Percentiles rank a stretch among this genome's conserved stretches.
Evolutionary conservation across 805 yeast genomes (phyloP).

Genomic region (Kodamaea sagamina): DNA sequence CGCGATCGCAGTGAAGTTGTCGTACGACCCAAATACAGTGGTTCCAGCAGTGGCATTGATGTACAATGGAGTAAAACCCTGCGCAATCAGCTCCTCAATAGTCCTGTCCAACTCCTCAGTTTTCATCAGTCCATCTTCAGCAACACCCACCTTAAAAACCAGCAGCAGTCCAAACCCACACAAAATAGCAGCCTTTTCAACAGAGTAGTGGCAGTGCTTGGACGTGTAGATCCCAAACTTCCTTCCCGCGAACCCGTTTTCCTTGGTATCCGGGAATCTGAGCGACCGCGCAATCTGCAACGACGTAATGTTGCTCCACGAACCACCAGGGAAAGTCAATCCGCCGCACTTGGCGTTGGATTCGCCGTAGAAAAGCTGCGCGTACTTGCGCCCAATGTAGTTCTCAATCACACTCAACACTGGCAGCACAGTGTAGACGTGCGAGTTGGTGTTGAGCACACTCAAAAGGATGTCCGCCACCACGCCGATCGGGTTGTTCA

Average conservation of each 20-base stretch:
- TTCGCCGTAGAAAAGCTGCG: conserved; percentile 54
- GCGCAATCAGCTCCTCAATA: conserved; percentile 43
- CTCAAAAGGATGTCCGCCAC: conserved; percentile 69
- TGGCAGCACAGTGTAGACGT: conserved; percentile 84
- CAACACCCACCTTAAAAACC: conserved; percentile 65
- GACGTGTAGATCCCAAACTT: conserved; percentile 73
- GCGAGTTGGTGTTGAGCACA: conserved; percentile 77
- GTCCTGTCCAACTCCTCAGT: conserved; percentile 45
- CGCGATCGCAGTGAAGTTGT: conserved; percentile 60
- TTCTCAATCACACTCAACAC: conserved; percentile 75
- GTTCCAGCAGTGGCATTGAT: conserved; percentile 87
- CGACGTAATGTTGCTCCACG: conserved; percentile 81
- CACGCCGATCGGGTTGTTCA: conserved; percentile 84
- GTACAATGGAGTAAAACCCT: conserved; percentile 74
- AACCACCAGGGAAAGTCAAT: conserved; percentile 82
- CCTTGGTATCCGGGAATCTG: conserved; percentile 68
- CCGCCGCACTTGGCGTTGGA: conserved; percentile 66
- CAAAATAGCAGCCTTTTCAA: conserved; percentile 78
- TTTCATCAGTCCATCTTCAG: conserved; percentile 57
- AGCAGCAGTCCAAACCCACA: conserved; percentile 66
- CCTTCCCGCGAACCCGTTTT: conserved; percentile 50
- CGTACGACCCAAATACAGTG: conserved; percentile 84
- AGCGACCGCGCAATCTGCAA: conserved; percentile 74
- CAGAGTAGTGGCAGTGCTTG: conserved; percentile 74
- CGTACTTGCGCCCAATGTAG: conserved; percentile 66